Conservation (phyloP, 495 filamentous ascomycete species). For the Astrocystis sublimbata region DNA sequence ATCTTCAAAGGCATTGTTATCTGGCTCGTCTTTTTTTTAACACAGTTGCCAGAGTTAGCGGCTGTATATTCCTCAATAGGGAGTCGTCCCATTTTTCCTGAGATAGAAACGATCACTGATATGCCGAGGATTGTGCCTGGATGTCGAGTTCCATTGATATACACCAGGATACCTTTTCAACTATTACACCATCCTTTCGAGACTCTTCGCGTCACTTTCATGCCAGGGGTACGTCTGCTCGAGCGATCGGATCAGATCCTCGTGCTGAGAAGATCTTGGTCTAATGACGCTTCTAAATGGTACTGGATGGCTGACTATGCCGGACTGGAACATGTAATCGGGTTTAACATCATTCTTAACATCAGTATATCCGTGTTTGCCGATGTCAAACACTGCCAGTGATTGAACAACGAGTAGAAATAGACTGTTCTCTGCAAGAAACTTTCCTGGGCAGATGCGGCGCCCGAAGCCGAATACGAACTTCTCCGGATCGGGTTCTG, state of each 20-base stretch:
- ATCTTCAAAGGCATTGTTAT: too few relatives aligned
- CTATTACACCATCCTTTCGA: too few relatives aligned
- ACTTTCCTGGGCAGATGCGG: slow-evolving; percentile 54
- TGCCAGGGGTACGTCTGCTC: slow-evolving; percentile 49
- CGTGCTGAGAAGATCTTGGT: slow-evolving; percentile 36
- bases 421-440: slow-evolving; percentile 48
- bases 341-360: slow-evolving; percentile 32
- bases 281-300: slow-evolving; percentile 37
- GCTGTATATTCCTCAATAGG: too few relatives aligned
- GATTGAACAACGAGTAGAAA: slow-evolving; percentile 47
- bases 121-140: too few relatives aligned
- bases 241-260: slow-evolving; percentile 34
- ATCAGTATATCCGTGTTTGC: slow-evolving; percentile 24
- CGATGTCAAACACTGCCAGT: slow-evolving; percentile 45
- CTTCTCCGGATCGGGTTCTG: slow-evolving; percentile 44
- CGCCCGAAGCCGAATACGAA: slow-evolving; percentile 56
- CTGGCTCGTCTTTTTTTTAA: too few relatives aligned
- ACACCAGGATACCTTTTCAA: too few relatives aligned
- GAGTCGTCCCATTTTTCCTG: too few relatives aligned
- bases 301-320: slow-evolving; percentile 37
- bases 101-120: too few relatives aligned
- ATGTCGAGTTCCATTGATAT: too few relatives aligned
- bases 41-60: too few relatives aligned
- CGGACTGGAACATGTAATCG: slow-evolving; percentile 30
- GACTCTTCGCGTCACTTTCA: slow-evolving; percentile 33